Percentiles rank a stretch among this genome's conserved stretches.
These are phyloP conservation scores for sweet orange (Citrus sinensis) DNA, from an alignment of 345 rosid species.

Conservation along the genomic window DVS_A1.0 CM039162.1:5876501-5877000, in stretches of 20 bases:
- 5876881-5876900: neutral
- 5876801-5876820: conserved; percentile 66
- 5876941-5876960: neutral
- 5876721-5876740: conserved; percentile 12
- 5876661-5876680: neutral
- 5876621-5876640: conserved; percentile 57
- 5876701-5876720: neutral
- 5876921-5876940: neutral
- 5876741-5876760: conserved; percentile 86
- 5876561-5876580: conserved; percentile 95
- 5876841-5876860: neutral
- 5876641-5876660: neutral
- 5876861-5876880: neutral
- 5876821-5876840: neutral
- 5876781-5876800: conserved; percentile 98
- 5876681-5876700: neutral
- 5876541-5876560: conserved; percentile 90
- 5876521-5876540: conserved; percentile 92
- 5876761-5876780: conserved; percentile 96
- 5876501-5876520: conserved; percentile 48
- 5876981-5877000: neutral
- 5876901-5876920: neutral
- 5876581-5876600: conserved; percentile 95
- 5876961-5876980: neutral
- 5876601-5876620: conserved; percentile 60